Base-by-base conservation (phyloP, 345 rosid genomes). In the Camelina hispida region DNA sequence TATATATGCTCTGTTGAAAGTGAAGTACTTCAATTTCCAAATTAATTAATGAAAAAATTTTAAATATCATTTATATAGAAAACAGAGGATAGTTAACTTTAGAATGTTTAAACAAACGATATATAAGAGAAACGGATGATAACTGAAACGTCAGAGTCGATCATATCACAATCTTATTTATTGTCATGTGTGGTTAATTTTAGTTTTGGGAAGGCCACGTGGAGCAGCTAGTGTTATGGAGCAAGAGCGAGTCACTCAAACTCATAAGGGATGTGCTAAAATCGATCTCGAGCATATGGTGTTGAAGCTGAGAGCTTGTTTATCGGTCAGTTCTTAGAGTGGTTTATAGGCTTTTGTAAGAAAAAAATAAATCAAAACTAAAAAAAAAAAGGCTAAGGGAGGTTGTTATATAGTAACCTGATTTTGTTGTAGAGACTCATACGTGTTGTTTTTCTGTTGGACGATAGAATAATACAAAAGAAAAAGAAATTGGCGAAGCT, bases 201-300 rank as follows among this genome's bases (percentile, higher is more conserved):
- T 66, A 74, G 8, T 35, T 57, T 3, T 28, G 28, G 15, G 61
- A 15, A 46, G 37, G 32, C 78, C 71, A 56, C 30, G 32, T 5
- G 52, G 79, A 75, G 20, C 79, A 75, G 62, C 48, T 75, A 16
- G 48, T 75, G 35, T 68, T 61, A 16, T 68, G 74, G 60, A 60
- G 79, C 54, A 68, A 68, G 32, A 59, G 68, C 3, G 85, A 73
- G 11, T 69, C 63, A 62, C 79, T 83, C 52, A 83, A 83, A 9
- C 72, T 62, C 5, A 83, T 4, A 44, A 66, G 0, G 7, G 59
- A 52, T 8, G 9, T 63, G 9, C 57, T 63, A n/a, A 69, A 44
- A 47, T 76, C 75, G 5, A 76, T 54, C 50, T 76, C 71, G 6
- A 76, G 1, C 62, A 69, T 48, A 34, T 69, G 35, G 37, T 76